phyloP scores from a whole-genome alignment of 1,284 basidiomycete species.

The Anthracocystis setariae region DNA sequence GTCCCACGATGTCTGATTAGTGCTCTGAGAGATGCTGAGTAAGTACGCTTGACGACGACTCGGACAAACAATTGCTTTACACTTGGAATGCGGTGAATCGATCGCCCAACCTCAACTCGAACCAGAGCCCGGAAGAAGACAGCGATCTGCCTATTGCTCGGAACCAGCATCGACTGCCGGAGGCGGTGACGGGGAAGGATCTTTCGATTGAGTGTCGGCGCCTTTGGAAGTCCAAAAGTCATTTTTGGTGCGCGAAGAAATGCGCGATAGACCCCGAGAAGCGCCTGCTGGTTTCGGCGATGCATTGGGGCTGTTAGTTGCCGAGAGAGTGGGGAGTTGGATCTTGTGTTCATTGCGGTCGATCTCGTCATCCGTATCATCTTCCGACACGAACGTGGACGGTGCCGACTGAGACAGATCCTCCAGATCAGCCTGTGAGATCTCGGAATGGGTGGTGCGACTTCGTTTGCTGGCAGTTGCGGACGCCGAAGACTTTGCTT shows the following conservation, averaged over 20 bases:
- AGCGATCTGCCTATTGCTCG: not conserved
- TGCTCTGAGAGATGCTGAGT: no score
- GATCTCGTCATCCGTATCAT: conserved; percentile 31
- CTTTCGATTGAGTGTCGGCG: conserved; percentile 15
- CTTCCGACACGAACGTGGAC: conserved; percentile 44
- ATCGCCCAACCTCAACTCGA: no score
- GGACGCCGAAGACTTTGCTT: conserved; percentile 2
- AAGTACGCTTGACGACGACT: no score
- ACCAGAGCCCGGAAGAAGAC: not conserved
- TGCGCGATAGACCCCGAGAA: conserved; percentile 18
- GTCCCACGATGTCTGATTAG: no score
- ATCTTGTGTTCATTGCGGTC: conserved; percentile 23
- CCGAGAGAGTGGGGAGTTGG: conserved; percentile 31
- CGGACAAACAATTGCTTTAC: no score
- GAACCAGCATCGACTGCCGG: conserved; percentile 4
- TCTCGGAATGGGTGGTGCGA: conserved; percentile 13
- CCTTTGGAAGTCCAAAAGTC: conserved; percentile 47
- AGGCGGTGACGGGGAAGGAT: conserved; percentile 35
- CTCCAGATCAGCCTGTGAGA: conserved; percentile 41
- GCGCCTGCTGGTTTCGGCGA: conserved; percentile 20
- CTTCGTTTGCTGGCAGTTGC: conserved; percentile 15
- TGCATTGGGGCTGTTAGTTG: conserved; percentile 15
- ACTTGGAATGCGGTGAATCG: no score
- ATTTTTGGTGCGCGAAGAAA: conserved; percentile 46
- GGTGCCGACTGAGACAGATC: conserved; percentile 45